These are phyloP conservation scores for Ilyonectria mors-panacis DNA, from an alignment of 2,329 filamentous ascomycete genomes.

Conservation along the genomic window DNA sequence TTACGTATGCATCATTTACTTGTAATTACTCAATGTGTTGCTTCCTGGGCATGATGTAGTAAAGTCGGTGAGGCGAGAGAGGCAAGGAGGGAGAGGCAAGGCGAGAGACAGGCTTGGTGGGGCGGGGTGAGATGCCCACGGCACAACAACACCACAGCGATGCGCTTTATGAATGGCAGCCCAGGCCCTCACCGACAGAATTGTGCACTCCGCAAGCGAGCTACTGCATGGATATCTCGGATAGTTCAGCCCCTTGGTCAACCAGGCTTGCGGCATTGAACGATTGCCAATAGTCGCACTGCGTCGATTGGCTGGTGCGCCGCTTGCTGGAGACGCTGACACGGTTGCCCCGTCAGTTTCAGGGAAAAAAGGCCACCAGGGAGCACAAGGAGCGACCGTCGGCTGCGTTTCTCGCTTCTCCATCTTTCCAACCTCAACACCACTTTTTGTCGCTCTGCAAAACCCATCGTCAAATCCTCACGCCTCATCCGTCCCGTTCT, in stretches of 20 bases:
- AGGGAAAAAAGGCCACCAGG: constrained; percentile 41
- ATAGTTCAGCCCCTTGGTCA: constrained; percentile 32
- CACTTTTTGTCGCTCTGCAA: constrained; percentile 27
- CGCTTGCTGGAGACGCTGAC: constrained; percentile 29
- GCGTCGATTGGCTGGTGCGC: constrained; percentile 36
- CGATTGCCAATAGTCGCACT: constrained; percentile 41
- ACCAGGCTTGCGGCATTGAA: constrained; percentile 22
- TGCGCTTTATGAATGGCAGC: constrained; percentile 22
- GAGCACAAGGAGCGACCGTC: constrained; percentile 41
- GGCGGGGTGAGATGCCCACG: constrained; percentile 16
- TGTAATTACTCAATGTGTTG: background rate
- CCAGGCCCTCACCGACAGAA: constrained; percentile 14
- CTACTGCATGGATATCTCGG: constrained; percentile 28
- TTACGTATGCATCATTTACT: background rate
- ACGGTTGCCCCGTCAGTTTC: constrained; percentile 55
- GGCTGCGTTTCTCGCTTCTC: constrained; percentile 39
- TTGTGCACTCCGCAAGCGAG: constrained; percentile 32
- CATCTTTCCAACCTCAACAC: constrained; percentile 43
- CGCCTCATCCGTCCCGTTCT: constrained; percentile 10
- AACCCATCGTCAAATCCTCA: background rate
- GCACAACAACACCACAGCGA: constrained; percentile 26
- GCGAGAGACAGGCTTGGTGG: background rate
- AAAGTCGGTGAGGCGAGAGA: background rate
- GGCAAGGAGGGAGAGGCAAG: background rate
- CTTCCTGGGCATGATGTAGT: background rate